Percentiles rank a stretch among this genome's conserved stretches.
Conservation (phyloP, 2,329 filamentous ascomycete species). For the Xylaria sp. region DNA sequence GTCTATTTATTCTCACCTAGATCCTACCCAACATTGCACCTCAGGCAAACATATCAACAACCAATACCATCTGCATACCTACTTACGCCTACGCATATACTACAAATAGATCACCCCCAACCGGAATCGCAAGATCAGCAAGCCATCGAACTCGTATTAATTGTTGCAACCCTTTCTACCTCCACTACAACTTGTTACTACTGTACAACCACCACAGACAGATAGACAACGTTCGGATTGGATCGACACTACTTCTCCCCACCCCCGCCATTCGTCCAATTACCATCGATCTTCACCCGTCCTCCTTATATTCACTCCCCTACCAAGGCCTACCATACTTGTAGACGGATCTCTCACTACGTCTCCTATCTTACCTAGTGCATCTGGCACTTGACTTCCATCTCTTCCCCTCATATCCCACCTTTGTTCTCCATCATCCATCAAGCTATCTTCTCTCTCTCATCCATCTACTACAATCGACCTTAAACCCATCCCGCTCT, state of each 20-base stretch:
- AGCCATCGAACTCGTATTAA: conserved; percentile 20
- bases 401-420: conserved; percentile 38
- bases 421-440: conserved; percentile 36
- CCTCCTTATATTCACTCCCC: conserved; percentile 23
- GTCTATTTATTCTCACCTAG: conserved; percentile 19
- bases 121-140: conserved; percentile 20
- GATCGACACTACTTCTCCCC: conserved; percentile 31
- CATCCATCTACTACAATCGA: conserved; percentile 20
- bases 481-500: not conserved
- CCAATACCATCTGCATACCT: conserved; percentile 2
- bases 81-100: not conserved
- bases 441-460: conserved; percentile 19
- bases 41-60: conserved; percentile 10
- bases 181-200: conserved; percentile 15
- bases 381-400: conserved; percentile 30
- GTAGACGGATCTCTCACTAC: conserved; percentile 16
- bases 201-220: conserved; percentile 3
- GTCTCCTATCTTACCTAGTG: conserved; percentile 11
- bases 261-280: conserved; percentile 33
- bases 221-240: conserved; percentile 23
- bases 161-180: conserved; percentile 12
- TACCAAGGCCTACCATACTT: conserved; percentile 17
- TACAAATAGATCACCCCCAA: not conserved
- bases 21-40: conserved; percentile 16
- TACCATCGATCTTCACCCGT: conserved; percentile 30